Conservation (phyloP, 2,329 filamentous ascomycete species). For the Monascus ruber region DNA sequence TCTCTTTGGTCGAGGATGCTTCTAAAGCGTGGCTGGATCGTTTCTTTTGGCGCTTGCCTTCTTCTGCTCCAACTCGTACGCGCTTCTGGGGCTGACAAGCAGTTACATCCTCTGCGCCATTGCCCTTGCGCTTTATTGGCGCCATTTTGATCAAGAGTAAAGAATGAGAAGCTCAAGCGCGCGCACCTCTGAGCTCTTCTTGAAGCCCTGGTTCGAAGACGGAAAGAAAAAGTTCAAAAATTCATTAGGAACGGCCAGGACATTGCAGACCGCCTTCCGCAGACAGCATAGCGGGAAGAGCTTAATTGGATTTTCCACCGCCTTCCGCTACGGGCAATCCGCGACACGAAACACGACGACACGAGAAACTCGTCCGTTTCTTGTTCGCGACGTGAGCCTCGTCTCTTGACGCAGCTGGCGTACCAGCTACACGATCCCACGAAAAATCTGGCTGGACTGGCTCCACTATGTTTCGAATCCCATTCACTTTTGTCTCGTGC, state of each 20-base stretch:
- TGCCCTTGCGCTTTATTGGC: slow-evolving; percentile 36
- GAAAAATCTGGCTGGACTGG: not conserved
- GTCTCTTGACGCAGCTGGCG: not conserved
- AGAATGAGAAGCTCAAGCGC: not conserved
- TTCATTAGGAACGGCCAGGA: not conserved
- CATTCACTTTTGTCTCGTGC: not conserved
- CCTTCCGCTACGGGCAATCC: slow-evolving; percentile 5
- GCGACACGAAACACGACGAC: slow-evolving; percentile 17
- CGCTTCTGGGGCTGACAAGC: slow-evolving; percentile 29
- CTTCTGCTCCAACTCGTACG: slow-evolving; percentile 27
- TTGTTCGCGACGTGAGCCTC: slow-evolving; percentile 7
- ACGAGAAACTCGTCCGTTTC: slow-evolving; percentile 6
- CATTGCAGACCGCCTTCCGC: slow-evolving; percentile 10
- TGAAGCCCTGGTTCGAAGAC: not conserved
- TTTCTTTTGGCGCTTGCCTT: slow-evolving; percentile 24
- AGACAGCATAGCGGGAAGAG: not conserved
- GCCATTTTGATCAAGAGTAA: slow-evolving; percentile 23
- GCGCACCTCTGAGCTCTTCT: not conserved
- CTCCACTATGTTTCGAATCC: slow-evolving; percentile 12
- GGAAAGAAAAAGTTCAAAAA: not conserved
- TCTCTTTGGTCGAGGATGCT: slow-evolving; percentile 3
- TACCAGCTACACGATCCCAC: too few species aligned
- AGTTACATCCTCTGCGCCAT: slow-evolving; percentile 23
- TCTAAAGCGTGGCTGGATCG: slow-evolving; percentile 12
- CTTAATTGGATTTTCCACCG: slow-evolving; percentile 9